These are phyloP conservation scores for Neofusicoccum kwambonambiense DNA, from an alignment of 2,329 filamentous ascomycete species.

Conservation along the genomic window DNA sequence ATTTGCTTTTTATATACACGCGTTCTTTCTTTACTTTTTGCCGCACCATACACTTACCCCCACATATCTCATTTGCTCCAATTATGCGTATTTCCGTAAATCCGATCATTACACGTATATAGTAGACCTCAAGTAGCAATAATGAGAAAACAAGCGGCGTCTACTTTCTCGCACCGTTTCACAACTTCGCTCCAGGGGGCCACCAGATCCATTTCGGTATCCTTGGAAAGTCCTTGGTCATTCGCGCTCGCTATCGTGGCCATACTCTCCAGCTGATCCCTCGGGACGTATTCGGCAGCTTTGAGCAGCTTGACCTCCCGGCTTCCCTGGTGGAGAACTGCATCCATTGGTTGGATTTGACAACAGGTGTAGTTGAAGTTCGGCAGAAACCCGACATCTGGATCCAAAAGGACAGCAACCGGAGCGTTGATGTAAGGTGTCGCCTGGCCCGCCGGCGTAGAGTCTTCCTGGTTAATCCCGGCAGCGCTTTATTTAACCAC, in stretches of 20 bases:
- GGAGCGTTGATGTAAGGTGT: constrained; percentile 38
- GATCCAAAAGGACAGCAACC: constrained; percentile 39
- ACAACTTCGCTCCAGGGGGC: constrained; percentile 34
- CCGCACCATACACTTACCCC: too few relatives aligned
- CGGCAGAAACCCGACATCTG: constrained; percentile 46
- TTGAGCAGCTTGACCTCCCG: constrained; percentile 49
- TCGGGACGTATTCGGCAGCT: constrained; percentile 25
- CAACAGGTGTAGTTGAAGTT: constrained; percentile 50
- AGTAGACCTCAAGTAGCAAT: too few relatives aligned
- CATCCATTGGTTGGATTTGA: constrained; percentile 60
- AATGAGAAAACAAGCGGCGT: too few relatives aligned
- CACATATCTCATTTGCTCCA: too few relatives aligned
- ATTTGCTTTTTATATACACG: too few relatives aligned
- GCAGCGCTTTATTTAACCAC: constrained; percentile 39
- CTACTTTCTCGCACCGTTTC: too few relatives aligned
- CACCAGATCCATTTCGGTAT: constrained; percentile 58
- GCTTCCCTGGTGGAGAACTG: constrained; percentile 50
- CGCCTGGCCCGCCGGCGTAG: constrained; percentile 29
- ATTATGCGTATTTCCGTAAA: too few relatives aligned
- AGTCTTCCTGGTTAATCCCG: constrained; percentile 49
- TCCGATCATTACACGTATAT: too few relatives aligned
- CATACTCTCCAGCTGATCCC: constrained; percentile 39
- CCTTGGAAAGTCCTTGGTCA: constrained; percentile 39
- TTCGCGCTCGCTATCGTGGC: constrained; percentile 39
- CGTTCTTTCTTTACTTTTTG: too few relatives aligned